Base-by-base conservation (phyloP, 2,329 filamentous ascomycete species). In the Scopulariopsis brevicaulis region DNA sequence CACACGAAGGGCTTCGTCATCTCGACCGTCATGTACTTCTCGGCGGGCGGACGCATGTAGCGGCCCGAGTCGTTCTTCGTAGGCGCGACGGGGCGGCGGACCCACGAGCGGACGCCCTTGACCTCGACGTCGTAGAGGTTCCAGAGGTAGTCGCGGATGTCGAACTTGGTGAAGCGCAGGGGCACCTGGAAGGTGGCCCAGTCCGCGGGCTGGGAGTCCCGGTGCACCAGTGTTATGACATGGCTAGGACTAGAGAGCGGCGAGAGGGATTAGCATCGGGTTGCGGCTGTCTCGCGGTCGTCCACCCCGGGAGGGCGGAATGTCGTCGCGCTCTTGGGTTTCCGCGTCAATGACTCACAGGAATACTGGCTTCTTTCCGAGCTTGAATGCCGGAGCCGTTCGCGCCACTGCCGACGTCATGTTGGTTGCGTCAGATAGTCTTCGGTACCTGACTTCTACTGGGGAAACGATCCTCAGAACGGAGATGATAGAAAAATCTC, bases 11-110 rank as follows among this genome's bases (percentile, higher is more conserved):
- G 90, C 75, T 86, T 77, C 61, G 80, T 83, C 75, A 99, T 82
- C 77, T 96, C 89, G 52, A 95, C 90, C 50, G 88, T 96, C 94
- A 99, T 99, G 71, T 86, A 88, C 81, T 99, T 99, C 67, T 85
- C 80, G 55, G 84, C 76, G 62, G 81, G 78, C 28, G 89, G 87
- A 25, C 93, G 83, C 60, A 80, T 78, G 66, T 72, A 77, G 66
- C 62, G 60, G 70, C 68, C 68, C 68, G 70, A 70, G 64, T 71
- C 81, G 59, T 80, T 80, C 40, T 82, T 81, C 59, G 80, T 79
- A 18, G 73, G 71, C 60, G 70, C 82, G 69, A 53, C 55, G 8
- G 57, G 57, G 34, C 56, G 56, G 52, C 60, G 55, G 7, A 62
- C 61, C 68, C 83, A 93, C 57, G 89, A 91, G 61, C 93, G 88